Conservation (phyloP, 495 filamentous ascomycete species). For the Aspergillus ellipticus region DNA sequence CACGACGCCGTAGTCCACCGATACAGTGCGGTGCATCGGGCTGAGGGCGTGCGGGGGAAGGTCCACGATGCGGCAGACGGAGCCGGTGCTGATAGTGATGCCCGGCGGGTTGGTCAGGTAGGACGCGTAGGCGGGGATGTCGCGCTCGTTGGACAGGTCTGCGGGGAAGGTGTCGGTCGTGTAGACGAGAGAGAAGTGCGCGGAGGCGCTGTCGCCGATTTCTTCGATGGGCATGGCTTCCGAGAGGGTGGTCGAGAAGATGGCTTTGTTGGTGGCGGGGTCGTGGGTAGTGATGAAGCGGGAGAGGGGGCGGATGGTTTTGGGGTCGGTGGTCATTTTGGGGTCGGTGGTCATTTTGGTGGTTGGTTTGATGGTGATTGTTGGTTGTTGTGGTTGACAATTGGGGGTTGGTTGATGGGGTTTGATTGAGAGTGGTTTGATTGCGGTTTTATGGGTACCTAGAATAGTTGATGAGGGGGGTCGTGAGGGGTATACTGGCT, state of each 20-base stretch:
- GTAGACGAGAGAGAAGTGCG: slow-evolving; percentile 38
- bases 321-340: slow-evolving; percentile 16
- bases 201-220: slow-evolving; percentile 24
- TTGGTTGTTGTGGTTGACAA: too few relatives aligned
- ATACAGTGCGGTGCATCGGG: slow-evolving; percentile 68
- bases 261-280: slow-evolving; percentile 20
- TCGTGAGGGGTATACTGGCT: background rate
- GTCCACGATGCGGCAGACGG: slow-evolving; percentile 53
- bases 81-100: slow-evolving; percentile 49
- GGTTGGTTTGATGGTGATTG: background rate
- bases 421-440: background rate
- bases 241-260: slow-evolving; percentile 30
- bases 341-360: background rate
- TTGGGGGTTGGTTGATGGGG: too few relatives aligned
- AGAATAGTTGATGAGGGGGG: too few relatives aligned
- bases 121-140: slow-evolving; percentile 33
- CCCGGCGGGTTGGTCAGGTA: slow-evolving; percentile 42
- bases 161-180: slow-evolving; percentile 54
- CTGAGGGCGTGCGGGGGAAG: slow-evolving; percentile 59
- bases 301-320: slow-evolving; percentile 30
- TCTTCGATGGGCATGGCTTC: slow-evolving; percentile 17
- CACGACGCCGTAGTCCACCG: slow-evolving; percentile 70
- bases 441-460: too few relatives aligned
- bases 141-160: slow-evolving; percentile 44
- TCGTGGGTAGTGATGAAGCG: slow-evolving; percentile 42